Percentiles rank a stretch among this genome's conserved stretches.
Conservation (phyloP, 805 yeast genomes). For the Ogataea pignaliae region DNA sequence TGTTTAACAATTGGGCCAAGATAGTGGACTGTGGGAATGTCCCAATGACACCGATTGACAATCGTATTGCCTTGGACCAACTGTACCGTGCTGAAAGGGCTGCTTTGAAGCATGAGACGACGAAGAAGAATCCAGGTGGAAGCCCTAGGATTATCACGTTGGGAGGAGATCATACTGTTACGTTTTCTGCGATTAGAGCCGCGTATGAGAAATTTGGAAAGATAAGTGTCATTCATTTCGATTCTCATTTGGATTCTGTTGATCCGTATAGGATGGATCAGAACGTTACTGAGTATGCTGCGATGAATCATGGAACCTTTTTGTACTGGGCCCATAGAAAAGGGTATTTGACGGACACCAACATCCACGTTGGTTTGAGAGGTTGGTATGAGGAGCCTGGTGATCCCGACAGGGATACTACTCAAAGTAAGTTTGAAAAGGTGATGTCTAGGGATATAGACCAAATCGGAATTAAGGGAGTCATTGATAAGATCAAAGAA, state of each 20-base stretch:
- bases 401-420: constrained; percentile 39
- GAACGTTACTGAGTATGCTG: constrained; percentile 51
- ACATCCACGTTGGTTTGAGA: constrained; percentile 56
- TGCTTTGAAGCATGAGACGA: constrained; percentile 32
- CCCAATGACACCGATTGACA: constrained; percentile 53
- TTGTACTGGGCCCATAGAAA: constrained; percentile 62
- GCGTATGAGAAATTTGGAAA: constrained; percentile 46
- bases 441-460: constrained; percentile 44
- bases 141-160: constrained; percentile 44
- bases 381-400: constrained; percentile 45
- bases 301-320: constrained; percentile 58
- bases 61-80: constrained; percentile 49
- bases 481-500: constrained; percentile 30
- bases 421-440: constrained; percentile 25
- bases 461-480: constrained; percentile 33
- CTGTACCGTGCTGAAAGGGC: constrained; percentile 47
- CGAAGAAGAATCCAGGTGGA: constrained; percentile 16
- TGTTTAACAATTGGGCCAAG: constrained; percentile 34
- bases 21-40: constrained; percentile 54
- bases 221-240: constrained; percentile 57
- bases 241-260: constrained; percentile 71
- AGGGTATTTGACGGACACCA: constrained; percentile 44
- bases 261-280: constrained; percentile 57
- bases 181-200: constrained; percentile 46
- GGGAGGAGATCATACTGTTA: constrained; percentile 61